Conservation (phyloP, 2,329 filamentous ascomycete species). For the Alternaria consortialis region DNA sequence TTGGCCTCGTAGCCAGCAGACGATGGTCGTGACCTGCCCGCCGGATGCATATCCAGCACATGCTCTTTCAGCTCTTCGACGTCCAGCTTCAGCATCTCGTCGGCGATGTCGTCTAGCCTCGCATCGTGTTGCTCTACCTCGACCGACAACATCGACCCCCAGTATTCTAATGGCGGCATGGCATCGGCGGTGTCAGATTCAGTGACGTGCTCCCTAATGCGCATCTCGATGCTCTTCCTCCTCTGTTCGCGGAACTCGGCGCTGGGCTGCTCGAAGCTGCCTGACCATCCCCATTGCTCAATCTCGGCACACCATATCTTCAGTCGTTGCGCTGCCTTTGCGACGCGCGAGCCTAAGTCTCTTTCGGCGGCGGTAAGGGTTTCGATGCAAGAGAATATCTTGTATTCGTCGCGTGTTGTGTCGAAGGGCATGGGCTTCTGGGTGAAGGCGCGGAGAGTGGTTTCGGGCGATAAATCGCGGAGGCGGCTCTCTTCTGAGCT, state of each 20-base stretch:
- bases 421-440: slow-evolving; percentile 56
- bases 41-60: slow-evolving; percentile 80
- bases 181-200: slow-evolving; percentile 31
- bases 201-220: slow-evolving; percentile 43
- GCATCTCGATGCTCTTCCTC: slow-evolving; percentile 43
- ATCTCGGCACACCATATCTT: slow-evolving; percentile 81
- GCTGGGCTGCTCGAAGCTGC: slow-evolving; percentile 56
- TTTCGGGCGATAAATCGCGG: slow-evolving; percentile 52
- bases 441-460: slow-evolving; percentile 55
- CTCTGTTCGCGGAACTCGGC: slow-evolving; percentile 37
- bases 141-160: slow-evolving; percentile 73
- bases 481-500: slow-evolving; percentile 45
- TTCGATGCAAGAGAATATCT: slow-evolving; percentile 65
- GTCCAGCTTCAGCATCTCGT: slow-evolving; percentile 73
- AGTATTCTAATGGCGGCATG: slow-evolving; percentile 59
- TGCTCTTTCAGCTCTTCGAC: slow-evolving; percentile 90
- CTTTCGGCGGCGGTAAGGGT: slow-evolving; percentile 71
- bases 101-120: slow-evolving; percentile 76
- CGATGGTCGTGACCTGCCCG: slow-evolving; percentile 55
- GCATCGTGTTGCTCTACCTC: slow-evolving; percentile 74
- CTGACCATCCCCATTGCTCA: slow-evolving; percentile 67
- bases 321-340: slow-evolving; percentile 74
- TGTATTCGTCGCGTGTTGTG: slow-evolving; percentile 52
- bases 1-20: slow-evolving; percentile 50
- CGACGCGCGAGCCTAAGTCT: slow-evolving; percentile 75